These are phyloP conservation scores for Phytophthora fragariae DNA, from an alignment of 352 stramenopile genomes.

Conservation along the genomic window DNA sequence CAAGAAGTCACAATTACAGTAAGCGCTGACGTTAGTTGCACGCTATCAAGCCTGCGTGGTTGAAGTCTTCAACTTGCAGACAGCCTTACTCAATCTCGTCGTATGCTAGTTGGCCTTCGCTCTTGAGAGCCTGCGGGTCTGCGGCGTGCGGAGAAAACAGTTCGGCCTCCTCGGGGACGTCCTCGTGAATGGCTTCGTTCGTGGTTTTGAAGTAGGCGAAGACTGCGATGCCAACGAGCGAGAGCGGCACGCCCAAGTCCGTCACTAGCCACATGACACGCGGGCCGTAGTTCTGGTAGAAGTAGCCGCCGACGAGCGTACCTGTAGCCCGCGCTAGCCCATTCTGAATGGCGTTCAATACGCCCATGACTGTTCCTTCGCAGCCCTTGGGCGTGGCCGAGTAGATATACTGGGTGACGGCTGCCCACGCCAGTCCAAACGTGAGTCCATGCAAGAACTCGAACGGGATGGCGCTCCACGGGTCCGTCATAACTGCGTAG, in stretches of 20 bases:
- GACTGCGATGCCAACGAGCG: slow-evolving; percentile 55
- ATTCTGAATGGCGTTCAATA: slow-evolving; percentile 77
- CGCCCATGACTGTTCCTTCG: slow-evolving; percentile 74
- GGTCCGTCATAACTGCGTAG: slow-evolving; percentile 66
- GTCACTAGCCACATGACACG: slow-evolving; percentile 68
- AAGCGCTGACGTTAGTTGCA: too few species aligned
- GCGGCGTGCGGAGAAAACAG: slow-evolving; percentile 30
- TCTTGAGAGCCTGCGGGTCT: slow-evolving; percentile 22
- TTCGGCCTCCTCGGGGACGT: slow-evolving; percentile 32
- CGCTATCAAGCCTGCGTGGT: slow-evolving; percentile 4
- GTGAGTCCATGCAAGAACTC: slow-evolving; percentile 78
- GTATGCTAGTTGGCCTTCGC: slow-evolving; percentile 14
- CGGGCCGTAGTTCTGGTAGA: slow-evolving; percentile 72
- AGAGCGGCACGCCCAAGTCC: slow-evolving; percentile 68
- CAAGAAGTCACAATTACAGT: too few species aligned
- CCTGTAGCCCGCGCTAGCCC: slow-evolving; percentile 61
- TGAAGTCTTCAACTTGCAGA: too few species aligned
- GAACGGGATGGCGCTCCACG: slow-evolving; percentile 76
- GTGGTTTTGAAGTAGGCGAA: slow-evolving; percentile 68
- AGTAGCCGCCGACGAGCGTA: slow-evolving; percentile 73
- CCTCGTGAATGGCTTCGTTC: slow-evolving; percentile 45
- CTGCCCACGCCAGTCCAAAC: slow-evolving; percentile 71
- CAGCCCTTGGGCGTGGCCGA: slow-evolving; percentile 54
- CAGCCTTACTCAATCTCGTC: slow-evolving; percentile 29
- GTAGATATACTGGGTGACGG: slow-evolving; percentile 77